Base-by-base conservation (phyloP, 2,329 filamentous ascomycete species). In the Pseudogymnoascus destructans region DNA sequence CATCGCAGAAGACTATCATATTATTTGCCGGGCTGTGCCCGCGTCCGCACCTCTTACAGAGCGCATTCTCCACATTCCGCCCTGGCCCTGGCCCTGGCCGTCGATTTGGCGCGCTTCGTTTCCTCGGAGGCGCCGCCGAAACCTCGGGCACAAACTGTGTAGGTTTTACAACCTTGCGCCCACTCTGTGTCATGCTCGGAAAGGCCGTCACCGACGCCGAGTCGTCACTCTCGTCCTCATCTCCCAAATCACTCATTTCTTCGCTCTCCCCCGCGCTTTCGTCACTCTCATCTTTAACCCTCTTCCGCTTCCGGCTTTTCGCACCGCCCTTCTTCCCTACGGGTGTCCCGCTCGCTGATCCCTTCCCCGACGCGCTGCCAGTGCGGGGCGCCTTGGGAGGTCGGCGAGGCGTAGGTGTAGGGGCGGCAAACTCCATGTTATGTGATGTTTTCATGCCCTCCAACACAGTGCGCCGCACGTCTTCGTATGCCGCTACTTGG, bases 1-100 rank as follows among this genome's bases (percentile, higher is more conserved):
- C 83, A 70, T 92, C 87, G 72, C 89, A 95, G 70, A 91, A 89
- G 2, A 93, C 87, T 68, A 95, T 91, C 72, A 84, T 80, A 71
- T 93, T 93, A 64, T 75, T 81, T n/a, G 75, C 70, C 2, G 86
- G 84, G 66, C 85, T 88, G 63, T 86, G 79, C 8, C 86, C 83
- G 63, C 88, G 77, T 57, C 83, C 79, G 71, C 89, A 95, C 62
- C 80, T 78, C 64, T 83, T 84, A 73, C 88, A 93, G 30, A 86
- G 76, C 11, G 77, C 77, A 61, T 80, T 75, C 66, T 83, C 80
- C 61, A 52, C 46, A 17, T 25, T 52, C 23, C 46, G 23, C 25
- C 46, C 46, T 11, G 9, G 27, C 25, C 46, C 46, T 11, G 9
- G 27, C 9, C 27, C 27, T 66, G 77, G 77, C 19, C 79, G 81